Percentiles rank a stretch among this genome's conserved stretches.
Conservation (phyloP, 768 basidiomycete genomes). For the Rhizopogon vinicolor region DNA sequence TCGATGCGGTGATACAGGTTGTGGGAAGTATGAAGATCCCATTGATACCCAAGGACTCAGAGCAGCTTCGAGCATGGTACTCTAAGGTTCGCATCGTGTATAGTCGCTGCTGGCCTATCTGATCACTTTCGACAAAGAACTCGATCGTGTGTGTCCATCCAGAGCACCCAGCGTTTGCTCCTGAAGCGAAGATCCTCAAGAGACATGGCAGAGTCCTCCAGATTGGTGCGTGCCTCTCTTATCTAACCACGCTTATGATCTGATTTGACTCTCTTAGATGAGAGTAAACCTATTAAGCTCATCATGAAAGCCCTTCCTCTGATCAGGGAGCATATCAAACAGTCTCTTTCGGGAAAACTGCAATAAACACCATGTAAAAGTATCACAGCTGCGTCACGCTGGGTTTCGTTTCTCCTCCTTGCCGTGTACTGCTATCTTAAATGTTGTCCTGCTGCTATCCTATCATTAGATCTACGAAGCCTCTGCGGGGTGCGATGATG, state of each 20-base stretch:
- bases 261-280: slow-evolving; percentile 37
- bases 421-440: not conserved
- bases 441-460: not conserved
- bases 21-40: slow-evolving; percentile 62
- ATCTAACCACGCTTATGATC: not conserved
- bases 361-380: not conserved
- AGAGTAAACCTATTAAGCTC: slow-evolving; percentile 72
- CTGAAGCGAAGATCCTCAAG: slow-evolving; percentile 40
- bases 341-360: slow-evolving; percentile 7
- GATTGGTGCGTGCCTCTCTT: slow-evolving; percentile 45
- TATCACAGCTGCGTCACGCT: not conserved
- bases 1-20: slow-evolving; percentile 75
- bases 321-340: slow-evolving; percentile 54
- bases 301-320: slow-evolving; percentile 61
- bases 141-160: slow-evolving; percentile 69
- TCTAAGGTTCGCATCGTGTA: slow-evolving; percentile 41
- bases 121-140: slow-evolving; percentile 41
- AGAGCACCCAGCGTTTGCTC: slow-evolving; percentile 46
- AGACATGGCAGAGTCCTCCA: slow-evolving; percentile 62
- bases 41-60: slow-evolving; percentile 46
- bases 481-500: slow-evolving; percentile 44
- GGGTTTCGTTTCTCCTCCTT: not conserved
- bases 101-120: not conserved
- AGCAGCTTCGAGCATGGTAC: slow-evolving; percentile 70
- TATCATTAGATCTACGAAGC: slow-evolving; percentile 42